Conservation (phyloP, 1,139 yeast genomes). For the Wickerhamomyces sp. region DNA sequence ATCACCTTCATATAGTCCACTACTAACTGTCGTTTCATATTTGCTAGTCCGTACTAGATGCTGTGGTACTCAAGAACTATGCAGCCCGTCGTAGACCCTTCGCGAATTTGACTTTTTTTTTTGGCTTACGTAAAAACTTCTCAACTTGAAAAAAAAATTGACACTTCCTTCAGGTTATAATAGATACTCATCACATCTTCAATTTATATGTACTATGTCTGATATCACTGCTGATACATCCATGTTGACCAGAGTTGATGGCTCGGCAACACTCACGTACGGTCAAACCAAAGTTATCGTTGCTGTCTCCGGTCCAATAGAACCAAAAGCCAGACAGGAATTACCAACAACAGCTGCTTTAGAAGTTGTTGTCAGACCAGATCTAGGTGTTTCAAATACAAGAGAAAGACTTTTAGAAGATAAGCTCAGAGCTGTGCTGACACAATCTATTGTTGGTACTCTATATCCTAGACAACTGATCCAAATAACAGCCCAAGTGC, state of each 20-base stretch:
- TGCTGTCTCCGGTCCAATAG: constrained; percentile 89
- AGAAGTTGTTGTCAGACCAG: constrained; percentile 79
- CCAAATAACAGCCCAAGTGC: constrained; percentile 80
- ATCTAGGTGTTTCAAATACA: constrained; percentile 67
- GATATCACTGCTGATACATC: constrained; percentile 20
- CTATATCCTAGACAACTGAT: constrained; percentile 79
- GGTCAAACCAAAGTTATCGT: constrained; percentile 57
- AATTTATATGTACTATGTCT: background rate
- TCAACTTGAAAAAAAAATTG: background rate
- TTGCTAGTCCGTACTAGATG: too few relatives aligned
- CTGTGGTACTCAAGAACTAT: too few relatives aligned
- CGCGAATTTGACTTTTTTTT: background rate
- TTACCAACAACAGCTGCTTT: constrained; percentile 72
- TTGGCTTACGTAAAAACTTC: background rate
- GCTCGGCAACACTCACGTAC: constrained; percentile 59
- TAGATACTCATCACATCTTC: background rate
- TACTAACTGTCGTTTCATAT: too few relatives aligned
- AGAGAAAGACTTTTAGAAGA: constrained; percentile 77
- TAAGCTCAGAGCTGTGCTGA: constrained; percentile 56
- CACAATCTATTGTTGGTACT: constrained; percentile 57
- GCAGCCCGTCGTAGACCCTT: background rate
- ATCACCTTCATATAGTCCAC: too few relatives aligned
- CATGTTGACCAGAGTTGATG: constrained; percentile 61
- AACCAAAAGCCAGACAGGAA: constrained; percentile 80
- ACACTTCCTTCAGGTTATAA: background rate